Evolutionary conservation across 2,329 filamentous ascomycete species (phyloP).

Genomic region (Byssochlamys sp.): DNA sequence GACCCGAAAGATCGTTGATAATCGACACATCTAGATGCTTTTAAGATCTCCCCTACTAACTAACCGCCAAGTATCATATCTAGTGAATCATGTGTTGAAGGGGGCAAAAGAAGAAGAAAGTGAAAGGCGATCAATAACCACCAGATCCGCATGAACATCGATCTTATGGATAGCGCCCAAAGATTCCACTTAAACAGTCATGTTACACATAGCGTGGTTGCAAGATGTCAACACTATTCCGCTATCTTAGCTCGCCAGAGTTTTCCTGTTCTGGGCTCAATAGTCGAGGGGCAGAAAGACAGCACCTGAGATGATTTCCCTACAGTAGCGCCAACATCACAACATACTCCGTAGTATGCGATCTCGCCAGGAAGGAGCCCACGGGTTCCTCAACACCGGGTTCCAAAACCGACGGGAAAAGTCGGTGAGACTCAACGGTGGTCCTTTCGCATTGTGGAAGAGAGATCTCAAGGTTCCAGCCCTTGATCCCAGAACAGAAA

Average conservation of each 20-base stretch:
- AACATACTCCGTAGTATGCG: background rate
- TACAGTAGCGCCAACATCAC: background rate
- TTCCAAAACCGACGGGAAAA: background rate
- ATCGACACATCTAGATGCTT: background rate
- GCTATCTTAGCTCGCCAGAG: background rate
- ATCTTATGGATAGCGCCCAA: background rate
- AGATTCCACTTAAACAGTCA: background rate
- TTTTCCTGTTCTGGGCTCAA: background rate
- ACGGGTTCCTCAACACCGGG: background rate
- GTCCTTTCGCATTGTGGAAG: background rate
- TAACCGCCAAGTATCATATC: background rate
- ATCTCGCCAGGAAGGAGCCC: background rate
- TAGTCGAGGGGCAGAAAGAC: background rate
- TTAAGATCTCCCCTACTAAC: background rate
- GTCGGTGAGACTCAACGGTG: background rate
- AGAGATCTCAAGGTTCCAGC: background rate
- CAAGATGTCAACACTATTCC: background rate
- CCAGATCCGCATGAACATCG: background rate
- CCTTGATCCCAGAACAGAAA: background rate
- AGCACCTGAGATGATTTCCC: background rate
- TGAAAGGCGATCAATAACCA: background rate
- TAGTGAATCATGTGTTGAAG: background rate
- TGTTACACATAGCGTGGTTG: background rate
- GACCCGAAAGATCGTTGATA: background rate
- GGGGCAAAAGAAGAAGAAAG: background rate